Evolutionary conservation across 176 grass and related monocot species (phyloP), one percentile per base, ranked within the genome.

Genomic region (Carex myosuroides): DNA sequence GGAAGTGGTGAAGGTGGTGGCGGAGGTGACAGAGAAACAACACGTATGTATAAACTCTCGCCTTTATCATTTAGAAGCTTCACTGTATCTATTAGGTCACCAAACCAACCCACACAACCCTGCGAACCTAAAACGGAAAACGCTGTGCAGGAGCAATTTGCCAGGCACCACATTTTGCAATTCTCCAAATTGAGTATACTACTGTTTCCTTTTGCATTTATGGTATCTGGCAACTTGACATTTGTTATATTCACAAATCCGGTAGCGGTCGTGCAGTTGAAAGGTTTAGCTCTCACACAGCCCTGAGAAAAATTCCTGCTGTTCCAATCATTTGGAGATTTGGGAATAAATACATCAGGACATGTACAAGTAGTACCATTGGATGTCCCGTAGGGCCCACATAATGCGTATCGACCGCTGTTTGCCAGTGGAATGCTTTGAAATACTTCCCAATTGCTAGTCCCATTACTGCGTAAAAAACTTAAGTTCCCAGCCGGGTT

Each of bases 21-120:
- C 26, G 26, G 73, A 77, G 52, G 73, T 14, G 29, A 7, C 6
- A 1, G 48, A 29, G 52, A 14, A 64, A 42, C 37, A n/a, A 82
- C 80, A 48, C 80, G 80, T 8, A 82, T 48, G 62, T 82, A 82
- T 53, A 82, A 64, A 66, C 30, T 12, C 11, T 66, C 80, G 26
- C 80, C 80, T 44, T n/a, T 26, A 53, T 30, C 80, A 66, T 50
- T 50, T 48, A 52, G 60, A 29, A 66, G 80, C n/a, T 82, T 82
- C 13, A 64, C 58, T 82, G 59, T 82, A 64, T 82, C 80, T 42
- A 16, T 82, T 10, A 82, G 62, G 62, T 82, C 80, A 29, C 80
- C 80, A 50, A 82, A 82, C 80, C 80, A 82, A 53, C 13, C 80
- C 60, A 82, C 37, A 67, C 80, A 82, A 66, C 80, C 80, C 53